A percentile compares a stretch with the other conserved stretches of the same genome.
Conservation (phyloP, 208 protist species). For the Trypanosoma boissoni region DNA sequence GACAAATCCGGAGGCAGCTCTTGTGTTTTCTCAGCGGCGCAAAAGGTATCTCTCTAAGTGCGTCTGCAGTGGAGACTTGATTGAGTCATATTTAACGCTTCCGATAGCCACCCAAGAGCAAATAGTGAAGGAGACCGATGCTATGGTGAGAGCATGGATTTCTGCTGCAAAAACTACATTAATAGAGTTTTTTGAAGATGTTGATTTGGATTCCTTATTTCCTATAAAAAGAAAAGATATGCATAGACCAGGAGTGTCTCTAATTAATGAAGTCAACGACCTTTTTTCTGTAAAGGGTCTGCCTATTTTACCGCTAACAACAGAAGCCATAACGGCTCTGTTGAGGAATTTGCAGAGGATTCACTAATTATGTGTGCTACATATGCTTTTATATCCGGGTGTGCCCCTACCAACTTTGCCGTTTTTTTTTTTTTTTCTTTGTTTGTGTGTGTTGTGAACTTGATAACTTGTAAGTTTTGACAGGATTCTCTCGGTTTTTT, state of each 20-base stretch:
- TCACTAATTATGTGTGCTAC: conserved; percentile 30
- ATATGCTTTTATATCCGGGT: conserved; percentile 3
- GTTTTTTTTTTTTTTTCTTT: conserved; percentile 10
- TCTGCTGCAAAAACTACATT: not conserved
- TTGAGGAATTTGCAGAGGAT: conserved; percentile 43
- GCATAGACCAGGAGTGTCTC: not conserved
- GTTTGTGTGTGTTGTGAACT: not conserved
- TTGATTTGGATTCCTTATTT: conserved; percentile 8
- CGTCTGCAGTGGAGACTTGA: conserved; percentile 46
- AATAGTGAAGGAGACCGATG: not conserved
- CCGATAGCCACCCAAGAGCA: not conserved
- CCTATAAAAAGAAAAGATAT: not conserved
- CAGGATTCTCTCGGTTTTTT: conserved; percentile 12
- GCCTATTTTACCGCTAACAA: conserved; percentile 34
- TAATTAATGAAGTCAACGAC: conserved; percentile 10
- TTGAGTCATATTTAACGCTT: conserved; percentile 40
- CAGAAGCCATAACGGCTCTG: conserved; percentile 29
- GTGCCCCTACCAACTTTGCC: not conserved
- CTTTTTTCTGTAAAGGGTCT: conserved; percentile 21
- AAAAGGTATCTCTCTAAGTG: conserved; percentile 12
- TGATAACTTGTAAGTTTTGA: conserved; percentile 6
- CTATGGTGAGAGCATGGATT: not conserved
- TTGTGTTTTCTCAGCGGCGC: conserved; percentile 15
- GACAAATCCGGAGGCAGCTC: conserved; percentile 9
- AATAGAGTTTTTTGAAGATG: conserved; percentile 12